Evolutionary conservation across 768 basidiomycete species (phyloP), one percentile per base, ranked within the genome.

Genomic region (Ephemerocybe angulata): DNA sequence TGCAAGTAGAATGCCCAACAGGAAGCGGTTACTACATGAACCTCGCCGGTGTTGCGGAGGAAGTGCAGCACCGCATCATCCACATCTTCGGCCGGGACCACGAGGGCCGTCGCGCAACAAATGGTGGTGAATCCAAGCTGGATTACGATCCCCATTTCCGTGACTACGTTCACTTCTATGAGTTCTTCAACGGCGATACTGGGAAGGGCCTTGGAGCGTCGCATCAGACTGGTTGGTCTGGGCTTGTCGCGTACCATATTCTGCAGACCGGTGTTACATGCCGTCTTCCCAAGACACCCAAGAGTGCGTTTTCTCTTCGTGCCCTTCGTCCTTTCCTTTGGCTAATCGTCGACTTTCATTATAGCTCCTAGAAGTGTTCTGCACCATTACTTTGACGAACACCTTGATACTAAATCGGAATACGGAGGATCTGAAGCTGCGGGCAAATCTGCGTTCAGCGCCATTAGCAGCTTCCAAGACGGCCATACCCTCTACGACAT

Each of bases 11-110:
- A 70, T 99, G 97, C 64, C 97, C 97, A 4, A 94, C 93, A 0
- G 93, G 94, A 25, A 90, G 88, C 58, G 97, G 97, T n/a, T 95
- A 97, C 61, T 93, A 87, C 71, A 98, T 98, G 94, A 91, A 93
- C 66, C 84, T 99, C 7, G 91, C 88, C 10, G 81, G 84, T 55
- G 93, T 96, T 19, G 93, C 97, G 4, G 96, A 98, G 64, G 97
- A 99, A 70, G 94, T 99, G 53, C 97, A 98, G 70, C 96, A 98
- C 66, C 87, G 97, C n/a, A 86, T 98, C 58, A 99, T 98, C 53
- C 94, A 98, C 69, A 93, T 99, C 63, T 99, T 99, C 64, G 87
- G 91, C n/a, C 85, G 94, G 25, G 96, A 99, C 66, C 69, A 82
- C 58, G 81, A 91, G 56, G 94, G 95, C 10, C 80, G 83, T 57